These are phyloP conservation scores for Plectranthus barbatus DNA, from an alignment of 257 asterid species.

Conservation along the genomic window DNA sequence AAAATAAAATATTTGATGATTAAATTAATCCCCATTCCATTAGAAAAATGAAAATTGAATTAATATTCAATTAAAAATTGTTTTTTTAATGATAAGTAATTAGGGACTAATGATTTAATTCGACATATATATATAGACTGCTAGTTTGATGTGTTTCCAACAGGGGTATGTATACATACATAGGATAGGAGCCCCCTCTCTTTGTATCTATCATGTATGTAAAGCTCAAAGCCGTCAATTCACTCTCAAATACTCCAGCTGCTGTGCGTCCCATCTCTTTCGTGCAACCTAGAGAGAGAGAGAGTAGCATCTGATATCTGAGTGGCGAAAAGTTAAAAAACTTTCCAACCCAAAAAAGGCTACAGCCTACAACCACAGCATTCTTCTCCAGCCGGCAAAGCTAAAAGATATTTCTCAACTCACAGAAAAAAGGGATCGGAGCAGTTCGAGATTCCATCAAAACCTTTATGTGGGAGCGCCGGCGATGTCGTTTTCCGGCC, in stretches of 20 bases:
- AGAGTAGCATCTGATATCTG: background rate
- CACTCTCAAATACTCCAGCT: slow-evolving; percentile 28
- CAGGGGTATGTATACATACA: slow-evolving; percentile 7
- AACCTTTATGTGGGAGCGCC: slow-evolving; percentile 44
- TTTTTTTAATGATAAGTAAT: no score
- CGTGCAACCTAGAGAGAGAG: background rate
- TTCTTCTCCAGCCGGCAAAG: background rate
- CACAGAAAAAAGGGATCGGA: background rate
- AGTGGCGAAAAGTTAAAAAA: background rate
- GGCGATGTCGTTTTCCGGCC: slow-evolving; percentile 49
- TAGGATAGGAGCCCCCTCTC: background rate
- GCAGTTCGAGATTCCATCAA: background rate
- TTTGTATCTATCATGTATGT: slow-evolving; percentile 9
- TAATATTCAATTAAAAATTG: no score
- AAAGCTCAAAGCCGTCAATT: slow-evolving; percentile 47
- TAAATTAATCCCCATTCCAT: no score
- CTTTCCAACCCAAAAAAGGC: background rate
- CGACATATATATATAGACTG: no score
- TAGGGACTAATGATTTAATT: no score
- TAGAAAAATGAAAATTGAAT: slow-evolving; percentile 10
- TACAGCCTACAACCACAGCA: background rate
- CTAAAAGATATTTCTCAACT: no score
- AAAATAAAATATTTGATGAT: no score
- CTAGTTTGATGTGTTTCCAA: slow-evolving; percentile 23
- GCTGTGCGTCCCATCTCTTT: slow-evolving; percentile 19